Conservation (phyloP, 768 basidiomycete species). For the Pulveroboletus sp. region DNA sequence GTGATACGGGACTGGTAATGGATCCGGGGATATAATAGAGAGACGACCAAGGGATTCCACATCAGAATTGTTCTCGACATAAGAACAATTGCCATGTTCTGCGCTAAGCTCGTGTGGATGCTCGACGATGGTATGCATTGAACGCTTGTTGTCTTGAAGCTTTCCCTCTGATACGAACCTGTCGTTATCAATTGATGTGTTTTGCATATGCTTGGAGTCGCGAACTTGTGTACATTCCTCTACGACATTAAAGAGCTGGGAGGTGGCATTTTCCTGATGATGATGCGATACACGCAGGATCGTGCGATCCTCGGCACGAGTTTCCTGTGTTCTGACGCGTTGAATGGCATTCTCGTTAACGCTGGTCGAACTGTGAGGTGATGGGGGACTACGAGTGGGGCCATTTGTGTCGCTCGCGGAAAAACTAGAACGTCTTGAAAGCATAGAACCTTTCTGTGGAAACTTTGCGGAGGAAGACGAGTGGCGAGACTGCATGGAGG, state of each 20-base stretch:
- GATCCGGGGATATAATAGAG: constrained; percentile 39
- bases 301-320: constrained; percentile 17
- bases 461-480: constrained; percentile 22
- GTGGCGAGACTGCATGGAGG: constrained; percentile 26
- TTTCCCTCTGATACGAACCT: constrained; percentile 13
- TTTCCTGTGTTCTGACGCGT: constrained; percentile 11
- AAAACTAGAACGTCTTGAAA: constrained; percentile 19
- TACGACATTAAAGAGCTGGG: constrained; percentile 4
- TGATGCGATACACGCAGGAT: constrained; percentile 9
- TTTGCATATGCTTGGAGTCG: constrained; percentile 10
- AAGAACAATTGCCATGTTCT: constrained; percentile 15
- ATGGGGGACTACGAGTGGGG: constrained; percentile 7
- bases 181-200: constrained; percentile 16
- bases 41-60: constrained; percentile 22
- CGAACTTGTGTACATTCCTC: constrained; percentile 15
- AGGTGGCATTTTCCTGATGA: constrained; percentile 14
- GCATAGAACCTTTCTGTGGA: constrained; percentile 6
- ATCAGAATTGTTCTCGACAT: constrained; percentile 19
- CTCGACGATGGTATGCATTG: constrained; percentile 29
- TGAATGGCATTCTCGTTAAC: constrained; percentile 11
- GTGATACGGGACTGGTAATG: constrained; percentile 47
- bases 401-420: constrained; percentile 7
- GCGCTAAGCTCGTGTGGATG: constrained; percentile 22
- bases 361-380: constrained; percentile 10
- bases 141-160: constrained; percentile 23